Percentiles rank a stretch among this genome's conserved stretches.
Evolutionary conservation across 2,329 filamentous ascomycete genomes (phyloP).

Genomic region (Apiospora marii): DNA sequence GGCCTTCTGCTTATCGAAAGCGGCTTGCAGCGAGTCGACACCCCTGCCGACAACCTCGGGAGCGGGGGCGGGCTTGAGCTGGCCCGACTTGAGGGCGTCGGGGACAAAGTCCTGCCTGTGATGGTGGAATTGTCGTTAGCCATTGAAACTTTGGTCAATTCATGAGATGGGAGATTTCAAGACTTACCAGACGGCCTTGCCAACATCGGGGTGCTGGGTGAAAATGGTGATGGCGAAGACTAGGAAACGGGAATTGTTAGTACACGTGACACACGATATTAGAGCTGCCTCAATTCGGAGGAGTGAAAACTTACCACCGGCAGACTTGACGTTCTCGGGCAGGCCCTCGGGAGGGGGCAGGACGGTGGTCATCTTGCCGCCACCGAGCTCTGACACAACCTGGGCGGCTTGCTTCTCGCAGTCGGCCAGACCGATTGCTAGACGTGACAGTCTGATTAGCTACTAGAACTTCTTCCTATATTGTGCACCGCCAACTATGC

Average conservation of each 20-base stretch:
- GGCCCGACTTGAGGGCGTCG: conserved; percentile 24
- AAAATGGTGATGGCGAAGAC: conserved; percentile 25
- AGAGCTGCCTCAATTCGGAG: not conserved
- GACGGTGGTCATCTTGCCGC: conserved; percentile 15
- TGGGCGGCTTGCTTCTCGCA: conserved; percentile 20
- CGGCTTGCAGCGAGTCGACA: conserved; percentile 20
- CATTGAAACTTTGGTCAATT: not conserved
- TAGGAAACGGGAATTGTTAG: not conserved
- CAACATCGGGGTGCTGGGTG: conserved; percentile 3
- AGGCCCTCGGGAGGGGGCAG: conserved; percentile 19
- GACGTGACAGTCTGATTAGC: not conserved
- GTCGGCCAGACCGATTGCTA: conserved; percentile 22
- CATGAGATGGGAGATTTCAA: not conserved
- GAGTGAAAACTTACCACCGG: not conserved
- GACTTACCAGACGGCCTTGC: conserved; percentile 25
- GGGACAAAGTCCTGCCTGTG: conserved; percentile 24
- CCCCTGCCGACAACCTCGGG: conserved; percentile 25
- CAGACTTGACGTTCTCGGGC: conserved; percentile 19
- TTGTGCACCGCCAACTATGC: too few relatives aligned
- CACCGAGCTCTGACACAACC: conserved; percentile 21
- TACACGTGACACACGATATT: not conserved
- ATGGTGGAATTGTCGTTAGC: not conserved
- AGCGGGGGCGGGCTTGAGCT: conserved; percentile 22
- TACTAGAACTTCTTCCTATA: not conserved
- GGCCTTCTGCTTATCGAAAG: conserved; percentile 24